Conservation (phyloP, 306 rosid genomes). For the Cucurbita argyrosperma region DNA sequence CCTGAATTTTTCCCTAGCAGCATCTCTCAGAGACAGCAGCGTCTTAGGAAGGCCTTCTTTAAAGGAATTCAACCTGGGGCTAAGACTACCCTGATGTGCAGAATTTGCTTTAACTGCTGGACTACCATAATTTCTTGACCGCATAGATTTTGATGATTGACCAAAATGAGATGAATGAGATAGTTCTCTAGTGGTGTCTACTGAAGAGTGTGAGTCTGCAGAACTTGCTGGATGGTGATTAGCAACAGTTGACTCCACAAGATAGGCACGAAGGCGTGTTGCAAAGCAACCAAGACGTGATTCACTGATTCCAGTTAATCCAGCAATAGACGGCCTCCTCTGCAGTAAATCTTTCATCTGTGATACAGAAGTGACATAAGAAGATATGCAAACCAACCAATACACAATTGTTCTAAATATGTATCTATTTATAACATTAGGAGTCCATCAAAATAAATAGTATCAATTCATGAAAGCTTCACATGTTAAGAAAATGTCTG, state of each 20-base stretch:
- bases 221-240: slow-evolving; percentile 20
- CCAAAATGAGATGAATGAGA: slow-evolving; percentile 33
- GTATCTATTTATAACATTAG: too few species aligned
- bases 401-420: background rate
- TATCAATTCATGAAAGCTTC: background rate
- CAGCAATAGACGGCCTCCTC: slow-evolving; percentile 73
- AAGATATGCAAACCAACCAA: background rate
- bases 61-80: slow-evolving; percentile 83
- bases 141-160: slow-evolving; percentile 39
- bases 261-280: slow-evolving; percentile 80
- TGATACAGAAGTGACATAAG: background rate
- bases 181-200: slow-evolving; percentile 14
- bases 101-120: slow-evolving; percentile 48
- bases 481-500: background rate
- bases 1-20: slow-evolving; percentile 60
- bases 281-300: slow-evolving; percentile 85
- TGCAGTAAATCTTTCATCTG: slow-evolving; percentile 74
- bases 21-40: slow-evolving; percentile 42
- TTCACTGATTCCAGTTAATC: slow-evolving; percentile 83
- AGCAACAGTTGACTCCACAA: slow-evolving; percentile 46
- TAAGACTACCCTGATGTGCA: slow-evolving; percentile 56
- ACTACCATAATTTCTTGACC: slow-evolving; percentile 45
- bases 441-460: background rate
- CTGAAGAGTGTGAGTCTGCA: slow-evolving; percentile 12
- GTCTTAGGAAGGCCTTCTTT: slow-evolving; percentile 68